Conservation (phyloP, 345 rosid genomes). For the Salix purpurea region DNA sequence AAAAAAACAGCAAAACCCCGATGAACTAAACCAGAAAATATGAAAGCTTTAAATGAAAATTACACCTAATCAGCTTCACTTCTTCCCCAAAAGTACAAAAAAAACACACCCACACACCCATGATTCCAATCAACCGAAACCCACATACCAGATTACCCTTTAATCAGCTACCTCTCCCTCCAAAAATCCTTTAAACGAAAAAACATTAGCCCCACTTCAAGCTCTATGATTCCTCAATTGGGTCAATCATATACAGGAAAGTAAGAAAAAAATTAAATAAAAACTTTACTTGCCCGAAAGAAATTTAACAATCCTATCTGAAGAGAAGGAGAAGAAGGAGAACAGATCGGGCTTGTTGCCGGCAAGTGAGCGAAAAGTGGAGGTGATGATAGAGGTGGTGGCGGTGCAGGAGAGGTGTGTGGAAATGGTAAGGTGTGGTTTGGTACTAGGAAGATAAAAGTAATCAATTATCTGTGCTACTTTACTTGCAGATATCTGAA, state of each 20-base stretch:
- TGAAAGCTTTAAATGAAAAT: conserved; percentile 29
- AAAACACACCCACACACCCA: conserved; percentile 58
- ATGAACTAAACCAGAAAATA: conserved; percentile 30
- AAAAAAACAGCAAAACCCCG: background rate
- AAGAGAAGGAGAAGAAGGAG: background rate
- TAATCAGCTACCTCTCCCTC: conserved; percentile 2
- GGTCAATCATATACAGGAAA: background rate
- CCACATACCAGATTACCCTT: conserved; percentile 40
- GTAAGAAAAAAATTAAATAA: background rate
- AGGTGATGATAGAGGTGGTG: background rate
- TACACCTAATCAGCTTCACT: conserved; percentile 54
- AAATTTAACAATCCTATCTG: background rate
- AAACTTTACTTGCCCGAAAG: background rate
- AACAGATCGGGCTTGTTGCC: conserved; percentile 6
- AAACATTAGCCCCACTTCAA: background rate
- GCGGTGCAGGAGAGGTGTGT: background rate
- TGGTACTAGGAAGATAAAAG: background rate
- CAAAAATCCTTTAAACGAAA: background rate
- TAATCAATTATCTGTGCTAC: background rate
- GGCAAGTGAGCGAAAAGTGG: background rate
- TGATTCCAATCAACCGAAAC: conserved; percentile 57
- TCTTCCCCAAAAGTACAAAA: conserved; percentile 67
- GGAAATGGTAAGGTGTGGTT: background rate
- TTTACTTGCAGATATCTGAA: background rate
- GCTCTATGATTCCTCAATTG: background rate